Percentiles rank a stretch among this genome's conserved stretches.
Conservation (phyloP, 2,329 filamentous ascomycete species). For the Aspergillus aculeatinus region DNA sequence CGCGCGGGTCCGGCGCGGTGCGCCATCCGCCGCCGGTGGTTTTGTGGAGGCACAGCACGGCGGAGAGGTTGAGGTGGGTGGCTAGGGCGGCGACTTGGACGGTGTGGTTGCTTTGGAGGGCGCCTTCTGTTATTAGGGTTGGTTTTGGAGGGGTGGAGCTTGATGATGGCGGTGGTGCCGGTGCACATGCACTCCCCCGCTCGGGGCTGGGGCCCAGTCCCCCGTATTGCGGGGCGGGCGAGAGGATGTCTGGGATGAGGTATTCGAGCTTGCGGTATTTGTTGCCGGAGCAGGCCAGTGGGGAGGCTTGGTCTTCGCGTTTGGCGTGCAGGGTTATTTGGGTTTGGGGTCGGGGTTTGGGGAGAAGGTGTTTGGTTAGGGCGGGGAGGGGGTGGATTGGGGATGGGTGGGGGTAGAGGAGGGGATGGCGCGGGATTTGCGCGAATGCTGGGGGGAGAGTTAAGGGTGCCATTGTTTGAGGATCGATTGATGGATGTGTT, state of each 20-base stretch:
- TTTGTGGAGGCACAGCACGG: constrained; percentile 28
- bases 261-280: constrained; percentile 43
- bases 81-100: constrained; percentile 36
- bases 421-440: constrained; percentile 29
- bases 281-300: constrained; percentile 36
- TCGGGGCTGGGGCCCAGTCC: not conserved
- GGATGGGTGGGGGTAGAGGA: constrained; percentile 31
- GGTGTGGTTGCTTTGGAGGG: constrained; percentile 40
- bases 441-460: constrained; percentile 24
- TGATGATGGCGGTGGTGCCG: not conserved
- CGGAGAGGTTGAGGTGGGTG: constrained; percentile 26
- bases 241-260: constrained; percentile 36
- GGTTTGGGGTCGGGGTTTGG: not conserved
- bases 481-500: not conserved
- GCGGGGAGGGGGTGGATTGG: constrained; percentile 33
- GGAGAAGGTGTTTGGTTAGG: constrained; percentile 15
- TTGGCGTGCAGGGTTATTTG: constrained; percentile 32
- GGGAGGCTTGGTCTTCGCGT: constrained; percentile 37
- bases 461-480: constrained; percentile 12
- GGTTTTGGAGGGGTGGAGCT: constrained; percentile 13
- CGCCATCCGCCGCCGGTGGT: constrained; percentile 29
- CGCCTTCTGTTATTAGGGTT: constrained; percentile 38
- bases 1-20: constrained; percentile 15
- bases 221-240: not conserved
- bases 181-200: not conserved